A percentile compares a stretch with the other conserved stretches of the same genome.
Evolutionary conservation across 768 basidiomycete species (phyloP).

Genomic region (Mycena polygramma): DNA sequence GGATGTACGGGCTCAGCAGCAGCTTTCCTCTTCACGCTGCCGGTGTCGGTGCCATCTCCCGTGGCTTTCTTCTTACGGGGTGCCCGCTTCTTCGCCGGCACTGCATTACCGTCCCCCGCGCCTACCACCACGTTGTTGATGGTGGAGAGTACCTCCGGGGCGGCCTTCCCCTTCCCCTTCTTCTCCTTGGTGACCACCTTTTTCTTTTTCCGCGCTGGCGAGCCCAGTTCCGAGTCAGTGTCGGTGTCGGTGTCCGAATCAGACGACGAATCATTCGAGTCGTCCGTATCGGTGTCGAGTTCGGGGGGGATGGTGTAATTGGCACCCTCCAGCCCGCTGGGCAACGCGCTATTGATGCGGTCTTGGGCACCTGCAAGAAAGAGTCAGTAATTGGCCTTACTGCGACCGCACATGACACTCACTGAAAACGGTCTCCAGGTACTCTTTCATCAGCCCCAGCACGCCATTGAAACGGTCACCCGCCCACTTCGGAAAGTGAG

Average conservation of each 20-base stretch:
- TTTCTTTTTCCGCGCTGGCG: background rate
- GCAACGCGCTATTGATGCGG: background rate
- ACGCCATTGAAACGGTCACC: slow-evolving; percentile 14
- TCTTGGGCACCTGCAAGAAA: background rate
- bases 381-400: no score
- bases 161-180: no score
- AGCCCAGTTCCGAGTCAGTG: background rate
- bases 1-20: no score
- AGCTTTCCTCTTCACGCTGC: no score
- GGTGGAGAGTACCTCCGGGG: no score
- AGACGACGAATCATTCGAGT: background rate
- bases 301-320: background rate
- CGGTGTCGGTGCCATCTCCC: no score
- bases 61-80: no score
- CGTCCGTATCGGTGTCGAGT: background rate
- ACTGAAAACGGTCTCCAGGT: slow-evolving; percentile 19
- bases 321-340: background rate
- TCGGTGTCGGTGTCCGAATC: background rate
- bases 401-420: background rate
- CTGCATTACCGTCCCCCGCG: no score
- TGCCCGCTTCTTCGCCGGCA: no score
- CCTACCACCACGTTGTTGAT: no score
- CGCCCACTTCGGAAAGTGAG: slow-evolving; percentile 18
- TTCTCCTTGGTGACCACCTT: no score
- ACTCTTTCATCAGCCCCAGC: slow-evolving; percentile 7